Conservation (phyloP, 768 basidiomycete genomes). For the Filobasidium wieringae region DNA sequence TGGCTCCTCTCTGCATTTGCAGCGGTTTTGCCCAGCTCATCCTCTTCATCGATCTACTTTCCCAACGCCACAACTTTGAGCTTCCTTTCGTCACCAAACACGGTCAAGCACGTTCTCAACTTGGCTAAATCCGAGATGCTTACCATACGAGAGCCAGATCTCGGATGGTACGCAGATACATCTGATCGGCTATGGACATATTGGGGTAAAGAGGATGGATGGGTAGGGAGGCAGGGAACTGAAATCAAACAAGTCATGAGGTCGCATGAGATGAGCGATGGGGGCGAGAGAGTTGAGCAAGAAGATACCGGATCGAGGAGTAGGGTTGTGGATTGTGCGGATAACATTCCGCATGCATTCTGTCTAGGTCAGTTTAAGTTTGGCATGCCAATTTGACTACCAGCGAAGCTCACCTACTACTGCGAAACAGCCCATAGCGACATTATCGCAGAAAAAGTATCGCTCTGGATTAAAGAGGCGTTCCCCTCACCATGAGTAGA, state of each 20-base stretch:
- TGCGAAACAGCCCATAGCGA: slow-evolving; percentile 17
- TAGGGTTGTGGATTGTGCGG: slow-evolving; percentile 44
- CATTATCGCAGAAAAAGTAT: slow-evolving; percentile 17
- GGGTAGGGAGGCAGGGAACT: slow-evolving; percentile 54
- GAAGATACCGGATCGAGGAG: slow-evolving; percentile 17
- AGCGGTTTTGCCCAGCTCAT: slow-evolving; percentile 38
- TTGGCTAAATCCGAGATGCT: slow-evolving; percentile 64
- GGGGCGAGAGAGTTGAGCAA: background rate
- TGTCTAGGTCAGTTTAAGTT: slow-evolving; percentile 50
- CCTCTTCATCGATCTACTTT: slow-evolving; percentile 1
- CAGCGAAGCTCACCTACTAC: background rate
- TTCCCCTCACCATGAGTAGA: no score
- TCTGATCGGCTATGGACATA: slow-evolving; percentile 45
- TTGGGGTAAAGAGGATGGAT: slow-evolving; percentile 54
- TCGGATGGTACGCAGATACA: slow-evolving; percentile 31
- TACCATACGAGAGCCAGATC: slow-evolving; percentile 48
- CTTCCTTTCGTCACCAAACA: slow-evolving; percentile 47
- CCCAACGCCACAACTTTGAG: slow-evolving; percentile 28
- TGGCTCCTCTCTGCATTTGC: slow-evolving; percentile 47
- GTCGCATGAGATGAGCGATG: slow-evolving; percentile 12
- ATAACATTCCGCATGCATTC: slow-evolving; percentile 57
- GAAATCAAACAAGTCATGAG: slow-evolving; percentile 43
- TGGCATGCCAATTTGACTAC: background rate
- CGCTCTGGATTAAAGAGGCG: slow-evolving; percentile 8
- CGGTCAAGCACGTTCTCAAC: slow-evolving; percentile 48